Conservation (phyloP, 176 grass and related monocot genomes). For the Bothriochloa decipiens region DNA sequence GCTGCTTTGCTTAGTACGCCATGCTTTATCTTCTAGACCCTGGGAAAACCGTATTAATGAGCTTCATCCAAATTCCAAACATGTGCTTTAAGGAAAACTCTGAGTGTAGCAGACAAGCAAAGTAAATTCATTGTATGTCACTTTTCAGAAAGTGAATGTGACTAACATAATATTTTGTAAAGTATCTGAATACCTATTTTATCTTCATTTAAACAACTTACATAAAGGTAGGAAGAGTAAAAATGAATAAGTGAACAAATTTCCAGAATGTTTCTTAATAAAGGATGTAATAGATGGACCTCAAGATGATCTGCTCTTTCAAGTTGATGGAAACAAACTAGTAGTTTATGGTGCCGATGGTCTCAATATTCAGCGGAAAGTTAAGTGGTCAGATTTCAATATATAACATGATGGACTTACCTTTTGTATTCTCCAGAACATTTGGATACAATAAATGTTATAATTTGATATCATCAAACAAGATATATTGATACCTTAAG, state of each 20-base stretch:
- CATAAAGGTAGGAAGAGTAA: background rate
- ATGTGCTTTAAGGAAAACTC: slow-evolving; percentile 15
- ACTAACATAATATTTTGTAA: background rate
- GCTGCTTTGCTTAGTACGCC: slow-evolving; percentile 99
- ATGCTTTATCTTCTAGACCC: slow-evolving; percentile 99
- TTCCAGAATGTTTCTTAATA: background rate
- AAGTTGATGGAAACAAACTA: slow-evolving; percentile 20
- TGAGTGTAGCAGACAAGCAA: background rate
- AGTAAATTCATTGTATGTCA: background rate
- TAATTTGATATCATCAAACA: slow-evolving; percentile 2
- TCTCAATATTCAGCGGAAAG: background rate
- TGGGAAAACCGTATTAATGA: slow-evolving; percentile 29
- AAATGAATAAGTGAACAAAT: slow-evolving; percentile 5
- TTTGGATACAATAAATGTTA: slow-evolving; percentile 14
- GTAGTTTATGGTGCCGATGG: background rate
- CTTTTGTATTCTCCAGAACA: background rate
- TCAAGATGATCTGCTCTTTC: slow-evolving; percentile 8
- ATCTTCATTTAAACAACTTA: background rate
- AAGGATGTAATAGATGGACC: background rate
- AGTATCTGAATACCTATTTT: slow-evolving; percentile 15
- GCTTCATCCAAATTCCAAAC: slow-evolving; percentile 35
- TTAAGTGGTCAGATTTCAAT: slow-evolving; percentile 1
- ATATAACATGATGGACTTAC: background rate
- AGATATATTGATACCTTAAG: slow-evolving; percentile 70
- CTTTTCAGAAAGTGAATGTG: slow-evolving; percentile 6